Percentiles rank a stretch among this genome's conserved stretches.
These are phyloP conservation scores for Rheum nobile DNA, from an alignment of 148 eudicot species.

Conservation along the genomic window DNA sequence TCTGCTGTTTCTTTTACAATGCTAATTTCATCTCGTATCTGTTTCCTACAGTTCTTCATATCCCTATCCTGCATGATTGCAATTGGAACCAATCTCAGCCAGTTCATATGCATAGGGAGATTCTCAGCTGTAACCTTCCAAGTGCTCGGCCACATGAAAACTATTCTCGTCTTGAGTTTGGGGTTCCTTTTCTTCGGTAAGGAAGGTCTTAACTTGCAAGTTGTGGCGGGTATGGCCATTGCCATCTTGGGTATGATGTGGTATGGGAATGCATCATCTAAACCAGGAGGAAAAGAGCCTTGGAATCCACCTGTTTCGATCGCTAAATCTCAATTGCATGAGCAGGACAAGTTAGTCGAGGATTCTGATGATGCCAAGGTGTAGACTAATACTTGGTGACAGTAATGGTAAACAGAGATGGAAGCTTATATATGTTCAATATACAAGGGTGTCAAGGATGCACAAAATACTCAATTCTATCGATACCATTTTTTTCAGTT, in stretches of 20 bases:
- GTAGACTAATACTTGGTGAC: neutral
- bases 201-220: conserved; percentile 42
- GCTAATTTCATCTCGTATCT: neutral
- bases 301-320: conserved; percentile 9
- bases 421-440: neutral
- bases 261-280: conserved; percentile 44
- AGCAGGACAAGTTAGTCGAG: conserved; percentile 1
- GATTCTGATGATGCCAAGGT: neutral
- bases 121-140: conserved; percentile 52
- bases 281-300: conserved; percentile 43
- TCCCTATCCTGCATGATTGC: conserved; percentile 37
- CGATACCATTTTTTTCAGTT: neutral
- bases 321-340: neutral
- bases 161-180: conserved; percentile 33
- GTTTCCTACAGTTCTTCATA: conserved; percentile 33
- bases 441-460: neutral
- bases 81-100: conserved; percentile 48
- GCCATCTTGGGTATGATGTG: conserved; percentile 47
- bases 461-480: neutral
- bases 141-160: conserved; percentile 53
- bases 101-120: conserved; percentile 56
- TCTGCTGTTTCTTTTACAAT: neutral
- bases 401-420: neutral
- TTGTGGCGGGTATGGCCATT: conserved; percentile 34
- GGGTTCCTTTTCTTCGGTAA: conserved; percentile 46